Base-by-base conservation (phyloP, 768 basidiomycete species). In the Phylloporus sp. region DNA sequence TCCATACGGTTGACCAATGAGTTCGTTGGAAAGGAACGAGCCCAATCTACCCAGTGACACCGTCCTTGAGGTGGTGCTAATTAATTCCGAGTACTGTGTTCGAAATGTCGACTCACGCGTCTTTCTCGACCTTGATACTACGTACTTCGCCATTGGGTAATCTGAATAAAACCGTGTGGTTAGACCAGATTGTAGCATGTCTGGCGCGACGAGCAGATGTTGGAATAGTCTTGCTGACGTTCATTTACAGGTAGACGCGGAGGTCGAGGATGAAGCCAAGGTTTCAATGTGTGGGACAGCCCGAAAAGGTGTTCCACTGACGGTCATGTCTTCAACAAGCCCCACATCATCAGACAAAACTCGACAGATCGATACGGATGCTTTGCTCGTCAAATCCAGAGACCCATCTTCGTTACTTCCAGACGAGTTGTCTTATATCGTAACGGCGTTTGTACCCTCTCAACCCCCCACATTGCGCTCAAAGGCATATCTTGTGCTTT, bases 21-120 rank as follows among this genome's bases (percentile, higher is more conserved):
- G 78, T 47, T 91, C 84, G 53, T 82, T 82, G 16, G 85, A 78
- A 53, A 79, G 70, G 70, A 99, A 97, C 4, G 84, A 80, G 11
- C 95, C 97, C 54, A 88, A 85, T 70, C 90, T 91, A 55, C 94
- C 94, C 18, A 97, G 73, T 29, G 81, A 79, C 41, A 93, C 68
- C 15, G 74, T 80, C 42, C 93, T 95, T 62, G 2, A 58, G 34
- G 40, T 26, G 28, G 50, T 40, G 47, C 55, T 32, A n/a, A 41
- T 20, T 42, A 31, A 42, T 50, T 38, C 20, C 20, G 3, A 20
- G 23, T 8, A n/a, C n/a, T n/a, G n/a, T 23, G 29, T 13, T 2
- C 7, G 8, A 45, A 29, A 42, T 18, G 27, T 46, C 10, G 39
- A 70, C 88, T 68, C 66, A 93, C 92, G 79, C 73, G 67, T 88